These are phyloP conservation scores for Panicum miliaceum DNA, from an alignment of 176 grass and related monocot species.

Conservation along the genomic window DNA sequence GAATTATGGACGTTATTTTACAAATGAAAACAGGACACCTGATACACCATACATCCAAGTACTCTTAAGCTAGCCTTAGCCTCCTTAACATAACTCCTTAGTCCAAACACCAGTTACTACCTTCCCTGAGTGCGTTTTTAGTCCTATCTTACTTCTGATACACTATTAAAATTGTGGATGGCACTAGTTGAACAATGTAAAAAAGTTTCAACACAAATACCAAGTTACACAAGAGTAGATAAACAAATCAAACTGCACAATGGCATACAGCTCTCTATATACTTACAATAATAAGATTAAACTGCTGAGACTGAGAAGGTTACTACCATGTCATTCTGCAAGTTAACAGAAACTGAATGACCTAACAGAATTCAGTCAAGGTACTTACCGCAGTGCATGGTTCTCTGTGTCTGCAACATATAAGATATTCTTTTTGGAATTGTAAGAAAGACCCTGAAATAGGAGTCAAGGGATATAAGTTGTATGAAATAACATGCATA, in stretches of 20 bases:
- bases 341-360: constrained; percentile 34
- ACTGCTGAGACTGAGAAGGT: neutral
- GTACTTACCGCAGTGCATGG: constrained; percentile 81
- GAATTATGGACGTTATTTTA: neutral
- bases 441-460: constrained; percentile 94
- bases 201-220: neutral
- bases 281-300: neutral
- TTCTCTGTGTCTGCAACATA: constrained; percentile 99
- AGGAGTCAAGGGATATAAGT: constrained; percentile 29
- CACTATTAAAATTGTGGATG: neutral
- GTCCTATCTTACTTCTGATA: neutral
- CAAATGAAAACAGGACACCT: neutral
- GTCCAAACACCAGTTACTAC: neutral
- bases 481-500: neutral
- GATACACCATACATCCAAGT: neutral
- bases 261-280: neutral
- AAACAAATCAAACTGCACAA: constrained; percentile 13
- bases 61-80: neutral
- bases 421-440: constrained; percentile 86
- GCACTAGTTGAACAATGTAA: neutral
- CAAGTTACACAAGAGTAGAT: neutral
- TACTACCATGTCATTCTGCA: neutral
- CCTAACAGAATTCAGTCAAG: constrained; percentile 15
- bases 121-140: neutral
- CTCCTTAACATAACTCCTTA: neutral